These are phyloP conservation scores for Albifimbria verrucaria DNA, from an alignment of 2,329 filamentous ascomycete genomes.

Conservation along the genomic window DNA sequence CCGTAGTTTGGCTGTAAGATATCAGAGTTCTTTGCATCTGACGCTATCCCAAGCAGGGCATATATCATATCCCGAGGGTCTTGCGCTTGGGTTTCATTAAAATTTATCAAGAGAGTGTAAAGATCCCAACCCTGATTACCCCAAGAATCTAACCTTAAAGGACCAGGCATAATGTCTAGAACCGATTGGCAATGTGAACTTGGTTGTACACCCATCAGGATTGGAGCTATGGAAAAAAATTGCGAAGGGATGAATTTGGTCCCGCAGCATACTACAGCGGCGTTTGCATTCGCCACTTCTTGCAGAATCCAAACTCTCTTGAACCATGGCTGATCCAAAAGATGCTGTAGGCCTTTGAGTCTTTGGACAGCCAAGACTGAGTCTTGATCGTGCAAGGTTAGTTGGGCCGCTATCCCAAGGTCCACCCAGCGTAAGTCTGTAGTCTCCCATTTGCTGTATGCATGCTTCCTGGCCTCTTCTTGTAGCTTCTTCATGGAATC, in stretches of 20 bases:
- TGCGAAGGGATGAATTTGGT: background rate
- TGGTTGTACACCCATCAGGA: background rate
- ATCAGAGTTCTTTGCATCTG: background rate
- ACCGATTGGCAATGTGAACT: background rate
- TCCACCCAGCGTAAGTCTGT: background rate
- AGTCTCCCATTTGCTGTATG: background rate
- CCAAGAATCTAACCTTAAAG: background rate
- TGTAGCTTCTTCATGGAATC: slow-evolving; percentile 2
- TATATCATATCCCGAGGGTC: slow-evolving; percentile 2
- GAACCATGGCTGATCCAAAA: slow-evolving; percentile 3
- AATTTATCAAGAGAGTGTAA: slow-evolving; percentile 2
- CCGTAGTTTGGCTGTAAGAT: background rate
- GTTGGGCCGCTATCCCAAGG: background rate
- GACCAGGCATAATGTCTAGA: slow-evolving; percentile 3
- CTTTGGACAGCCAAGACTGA: background rate
- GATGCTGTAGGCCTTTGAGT: background rate
- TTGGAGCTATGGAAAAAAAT: background rate
- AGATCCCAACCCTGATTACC: background rate
- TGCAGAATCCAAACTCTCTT: slow-evolving; percentile 7
- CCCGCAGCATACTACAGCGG: background rate
- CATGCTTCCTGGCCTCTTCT: background rate
- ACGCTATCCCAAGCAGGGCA: slow-evolving; percentile 3
- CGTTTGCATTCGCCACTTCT: background rate
- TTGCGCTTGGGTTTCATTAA: background rate
- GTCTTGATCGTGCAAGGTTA: background rate